Evolutionary conservation across 2,329 filamentous ascomycete genomes (phyloP).

Genomic region (Aspergillus pseudonomiae): DNA sequence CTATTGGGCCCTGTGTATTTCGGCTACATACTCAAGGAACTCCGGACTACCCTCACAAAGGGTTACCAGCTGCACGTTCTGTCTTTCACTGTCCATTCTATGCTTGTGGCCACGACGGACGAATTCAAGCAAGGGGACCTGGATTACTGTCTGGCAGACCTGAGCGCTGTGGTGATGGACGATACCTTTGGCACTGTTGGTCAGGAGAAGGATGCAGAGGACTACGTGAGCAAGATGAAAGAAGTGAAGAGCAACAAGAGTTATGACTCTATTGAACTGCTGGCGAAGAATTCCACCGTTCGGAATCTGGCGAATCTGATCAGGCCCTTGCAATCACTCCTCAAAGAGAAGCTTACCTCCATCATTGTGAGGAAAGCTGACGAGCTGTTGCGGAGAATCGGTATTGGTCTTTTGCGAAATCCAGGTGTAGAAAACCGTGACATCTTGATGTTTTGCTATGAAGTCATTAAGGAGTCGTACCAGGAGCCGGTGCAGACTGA

Average conservation of each 20-base stretch:
- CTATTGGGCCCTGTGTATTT: slow-evolving; percentile 82
- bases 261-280: slow-evolving; percentile 93
- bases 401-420: slow-evolving; percentile 81
- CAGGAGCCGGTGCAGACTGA: slow-evolving; percentile 57
- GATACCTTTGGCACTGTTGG: slow-evolving; percentile 92
- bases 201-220: slow-evolving; percentile 95
- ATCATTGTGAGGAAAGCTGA: slow-evolving; percentile 89
- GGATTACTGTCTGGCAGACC: slow-evolving; percentile 79
- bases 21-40: slow-evolving; percentile 89
- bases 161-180: slow-evolving; percentile 89
- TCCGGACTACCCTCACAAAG: slow-evolving; percentile 77
- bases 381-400: slow-evolving; percentile 79
- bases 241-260: slow-evolving; percentile 98
- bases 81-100: slow-evolving; percentile 91
- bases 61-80: slow-evolving; percentile 95
- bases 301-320: slow-evolving; percentile 73
- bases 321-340: slow-evolving; percentile 73
- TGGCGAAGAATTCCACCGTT: slow-evolving; percentile 81
- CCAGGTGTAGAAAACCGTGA: slow-evolving; percentile 76
- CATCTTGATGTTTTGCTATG: slow-evolving; percentile 91
- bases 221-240: slow-evolving; percentile 93
- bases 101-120: slow-evolving; percentile 75
- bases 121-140: slow-evolving; percentile 78
- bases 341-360: slow-evolving; percentile 81
- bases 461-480: slow-evolving; percentile 87